phyloP scores from a whole-genome alignment of 2,329 filamentous ascomycete genomes.

The Colletotrichum spaethianum region DNA sequence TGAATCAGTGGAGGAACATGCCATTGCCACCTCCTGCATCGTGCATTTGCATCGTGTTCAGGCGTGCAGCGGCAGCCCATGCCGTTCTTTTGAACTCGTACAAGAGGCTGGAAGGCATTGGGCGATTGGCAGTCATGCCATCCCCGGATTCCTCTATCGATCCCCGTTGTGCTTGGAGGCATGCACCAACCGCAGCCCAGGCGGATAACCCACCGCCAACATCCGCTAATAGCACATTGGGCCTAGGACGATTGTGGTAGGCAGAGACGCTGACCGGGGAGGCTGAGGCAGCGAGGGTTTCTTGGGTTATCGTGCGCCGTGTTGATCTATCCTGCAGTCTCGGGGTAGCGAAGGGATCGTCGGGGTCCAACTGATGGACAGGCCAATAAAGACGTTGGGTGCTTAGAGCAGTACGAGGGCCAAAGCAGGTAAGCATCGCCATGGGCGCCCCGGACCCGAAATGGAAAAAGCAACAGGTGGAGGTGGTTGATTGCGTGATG shows the following conservation, averaged over 20 bases:
- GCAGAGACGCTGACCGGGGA: not conserved
- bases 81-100: constrained; percentile 17
- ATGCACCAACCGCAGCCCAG: not conserved
- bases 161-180: not conserved
- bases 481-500: constrained; percentile 1
- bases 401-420: not conserved
- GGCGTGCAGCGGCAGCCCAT: not conserved
- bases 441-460: not conserved
- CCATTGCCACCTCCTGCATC: constrained; percentile 29
- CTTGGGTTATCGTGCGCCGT: not conserved
- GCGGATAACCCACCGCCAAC: not conserved
- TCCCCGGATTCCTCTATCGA: constrained; percentile 25
- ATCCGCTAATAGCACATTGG: not conserved
- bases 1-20: not conserved
- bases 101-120: constrained; percentile 1
- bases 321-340: constrained; percentile 6
- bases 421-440: not conserved
- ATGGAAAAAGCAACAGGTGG: not conserved
- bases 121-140: constrained; percentile 1
- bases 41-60: constrained; percentile 5
- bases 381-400: not conserved
- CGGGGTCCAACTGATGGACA: not conserved
- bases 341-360: not conserved
- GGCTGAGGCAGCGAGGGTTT: constrained; percentile 9
- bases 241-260: constrained; percentile 14